phyloP scores from a whole-genome alignment of 2,329 filamentous ascomycete species.

The Pseudocercospora musae region DNA sequence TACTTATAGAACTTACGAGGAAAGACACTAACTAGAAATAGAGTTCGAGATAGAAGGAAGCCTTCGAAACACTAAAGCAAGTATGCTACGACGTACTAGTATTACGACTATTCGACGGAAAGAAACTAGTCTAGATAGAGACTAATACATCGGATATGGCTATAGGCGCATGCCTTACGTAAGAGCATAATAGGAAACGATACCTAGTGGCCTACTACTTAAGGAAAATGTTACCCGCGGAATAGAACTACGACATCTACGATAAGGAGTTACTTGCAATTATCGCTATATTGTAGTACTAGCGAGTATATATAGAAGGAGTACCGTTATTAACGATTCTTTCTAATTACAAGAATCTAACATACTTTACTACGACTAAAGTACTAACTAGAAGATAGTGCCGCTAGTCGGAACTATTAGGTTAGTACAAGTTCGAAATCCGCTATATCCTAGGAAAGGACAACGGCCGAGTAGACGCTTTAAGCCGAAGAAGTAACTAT shows the following conservation, averaged over 20 bases:
- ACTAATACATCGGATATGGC: constrained; percentile 10
- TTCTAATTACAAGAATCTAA: constrained; percentile 7
- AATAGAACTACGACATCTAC: too few relatives aligned
- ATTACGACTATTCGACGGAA: constrained; percentile 9
- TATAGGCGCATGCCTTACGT: constrained; percentile 10
- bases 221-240: too few relatives aligned
- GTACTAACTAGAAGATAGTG: neutral
- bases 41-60: too few relatives aligned
- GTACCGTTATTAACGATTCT: neutral
- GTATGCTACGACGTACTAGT: too few relatives aligned
- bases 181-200: constrained; percentile 9
- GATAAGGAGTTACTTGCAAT: too few relatives aligned
- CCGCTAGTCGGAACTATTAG: constrained; percentile 6
- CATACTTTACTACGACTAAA: constrained; percentile 3
- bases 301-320: neutral
- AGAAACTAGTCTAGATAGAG: constrained; percentile 5
- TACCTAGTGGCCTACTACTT: too few relatives aligned
- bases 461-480: constrained; percentile 13
- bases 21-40: too few relatives aligned
- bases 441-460: constrained; percentile 16
- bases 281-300: neutral
- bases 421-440: constrained; percentile 19
- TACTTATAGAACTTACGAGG: too few relatives aligned
- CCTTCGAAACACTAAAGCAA: too few relatives aligned
- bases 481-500: too few relatives aligned